Conservation (phyloP, 768 basidiomycete species). For the Calvatia gigantea region DNA sequence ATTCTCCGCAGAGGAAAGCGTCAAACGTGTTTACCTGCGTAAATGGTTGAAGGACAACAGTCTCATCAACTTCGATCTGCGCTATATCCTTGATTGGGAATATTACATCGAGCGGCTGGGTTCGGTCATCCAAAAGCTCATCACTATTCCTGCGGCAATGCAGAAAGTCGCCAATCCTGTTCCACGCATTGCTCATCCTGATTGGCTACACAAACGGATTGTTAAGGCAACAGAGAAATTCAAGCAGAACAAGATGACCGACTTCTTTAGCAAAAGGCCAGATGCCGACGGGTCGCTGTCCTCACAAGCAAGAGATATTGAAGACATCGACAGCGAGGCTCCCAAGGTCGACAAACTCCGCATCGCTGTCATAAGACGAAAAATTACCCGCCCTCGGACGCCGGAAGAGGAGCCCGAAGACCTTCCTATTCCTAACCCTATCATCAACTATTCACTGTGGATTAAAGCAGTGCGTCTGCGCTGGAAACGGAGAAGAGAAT, state of each 20-base stretch:
- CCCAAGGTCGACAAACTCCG: slow-evolving; percentile 34
- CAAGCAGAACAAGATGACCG: slow-evolving; percentile 95
- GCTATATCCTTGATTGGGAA: slow-evolving; percentile 94
- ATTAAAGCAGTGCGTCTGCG: slow-evolving; percentile 69
- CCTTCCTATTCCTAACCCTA: slow-evolving; percentile 58
- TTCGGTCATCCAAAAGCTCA: slow-evolving; percentile 97
- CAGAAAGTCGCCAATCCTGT: slow-evolving; percentile 97
- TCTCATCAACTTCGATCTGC: slow-evolving; percentile 82
- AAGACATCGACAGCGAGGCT: slow-evolving; percentile 49
- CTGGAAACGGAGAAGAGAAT: slow-evolving; percentile 66
- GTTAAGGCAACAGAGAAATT: slow-evolving; percentile 92
- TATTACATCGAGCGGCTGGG: slow-evolving; percentile 98
- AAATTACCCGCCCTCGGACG: slow-evolving; percentile 27
- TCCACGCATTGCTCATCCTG: slow-evolving; percentile 92
- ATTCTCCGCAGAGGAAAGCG: slow-evolving; percentile 90
- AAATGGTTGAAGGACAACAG: slow-evolving; percentile 97
- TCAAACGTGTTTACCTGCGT: slow-evolving; percentile 87
- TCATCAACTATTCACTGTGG: slow-evolving; percentile 69
- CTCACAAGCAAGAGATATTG: slow-evolving; percentile 50
- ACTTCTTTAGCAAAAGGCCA: slow-evolving; percentile 70
- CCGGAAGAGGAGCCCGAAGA: slow-evolving; percentile 37
- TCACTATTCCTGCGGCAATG: slow-evolving; percentile 98
- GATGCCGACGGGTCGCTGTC: slow-evolving; percentile 28
- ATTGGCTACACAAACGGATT: slow-evolving; percentile 93
- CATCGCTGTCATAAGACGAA: slow-evolving; percentile 16